Base-by-base conservation (phyloP, 2,329 filamentous ascomycete genomes). In the Cladophialophora exuberans region DNA sequence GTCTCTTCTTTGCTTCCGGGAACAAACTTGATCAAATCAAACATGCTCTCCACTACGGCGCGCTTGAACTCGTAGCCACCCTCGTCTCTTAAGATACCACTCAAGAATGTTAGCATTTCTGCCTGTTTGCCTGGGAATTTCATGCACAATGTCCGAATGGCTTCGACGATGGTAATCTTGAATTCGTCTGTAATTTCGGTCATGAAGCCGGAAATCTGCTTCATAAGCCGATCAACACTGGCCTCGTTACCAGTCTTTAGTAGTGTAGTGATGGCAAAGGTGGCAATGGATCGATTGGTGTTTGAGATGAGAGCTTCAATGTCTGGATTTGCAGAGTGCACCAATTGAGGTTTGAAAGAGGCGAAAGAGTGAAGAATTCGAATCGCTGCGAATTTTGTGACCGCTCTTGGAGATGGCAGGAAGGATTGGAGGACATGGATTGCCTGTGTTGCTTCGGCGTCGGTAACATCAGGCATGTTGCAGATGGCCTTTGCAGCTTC, bases 161-260 rank as follows among this genome's bases (percentile, higher is more conserved):
- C 94, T 73, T 99, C 94, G 38, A 99, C 93, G 67, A 99, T 96
- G n/a, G 94, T 99, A 64, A 99, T 96, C 81, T 97, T 99, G 81
- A 99, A 99, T 73, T 99, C 94, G 69, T 99, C 94, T 5, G 93
- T 97, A 64, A 97, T 97, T 74, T 97, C 94, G 3, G 92, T 90
- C 94, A 99, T 97, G 78, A 99, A 97, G 33, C 89, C 88, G 20
- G 90, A 91, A 60, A 99, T 97, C 73, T 97, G 92, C 82, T 97
- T 97, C 91, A 99, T 97, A 64, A 99, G 77, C 50, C 94, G 86
- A 71, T 99, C 94, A 39, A 99, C 94, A 64, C 91, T 97, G 33
- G 90, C 90, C 76, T 99, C 94, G 69, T 97, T 99, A 58, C 94
- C 94, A 9, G 94, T 99, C 83, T 97, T 97, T 62, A 99, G 86